A percentile compares a stretch with the other conserved stretches of the same genome.
Conservation (phyloP, 2,329 filamentous ascomycete genomes). For the Fusarium sp. region DNA sequence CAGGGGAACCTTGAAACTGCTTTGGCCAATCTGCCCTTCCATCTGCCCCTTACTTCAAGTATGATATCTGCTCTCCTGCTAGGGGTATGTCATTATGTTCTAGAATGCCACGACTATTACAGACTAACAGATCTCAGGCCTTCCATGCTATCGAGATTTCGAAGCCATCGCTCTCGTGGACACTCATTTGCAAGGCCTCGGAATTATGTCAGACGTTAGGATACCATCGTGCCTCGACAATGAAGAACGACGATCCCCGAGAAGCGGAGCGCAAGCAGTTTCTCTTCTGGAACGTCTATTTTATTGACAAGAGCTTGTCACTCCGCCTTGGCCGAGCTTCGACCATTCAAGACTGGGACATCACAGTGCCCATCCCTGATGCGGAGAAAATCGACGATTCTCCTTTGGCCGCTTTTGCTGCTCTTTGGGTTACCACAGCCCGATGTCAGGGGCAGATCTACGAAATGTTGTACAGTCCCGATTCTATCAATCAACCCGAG, state of each 20-base stretch:
- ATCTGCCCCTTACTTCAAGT: constrained; percentile 46
- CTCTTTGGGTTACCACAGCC: constrained; percentile 63
- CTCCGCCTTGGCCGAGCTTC: constrained; percentile 66
- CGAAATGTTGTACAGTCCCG: constrained; percentile 63
- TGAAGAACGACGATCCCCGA: constrained; percentile 35
- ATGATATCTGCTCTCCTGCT: constrained; percentile 43
- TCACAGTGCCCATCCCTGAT: constrained; percentile 55
- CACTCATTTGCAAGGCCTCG: constrained; percentile 46
- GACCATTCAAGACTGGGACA: constrained; percentile 68
- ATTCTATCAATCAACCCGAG: constrained; percentile 51
- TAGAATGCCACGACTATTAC: no score
- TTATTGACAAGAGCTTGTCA: constrained; percentile 66
- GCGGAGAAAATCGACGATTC: constrained; percentile 45
- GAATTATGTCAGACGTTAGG: constrained; percentile 48
- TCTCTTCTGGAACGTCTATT: constrained; percentile 70
- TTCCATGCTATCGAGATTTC: constrained; percentile 49
- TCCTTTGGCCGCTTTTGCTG: constrained; percentile 51
- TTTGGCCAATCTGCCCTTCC: constrained; percentile 46
- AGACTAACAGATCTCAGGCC: constrained; percentile 35
- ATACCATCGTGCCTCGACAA: constrained; percentile 44
- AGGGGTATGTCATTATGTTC: constrained; percentile 23
- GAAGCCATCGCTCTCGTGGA: constrained; percentile 49
- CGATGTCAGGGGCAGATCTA: constrained; percentile 68
- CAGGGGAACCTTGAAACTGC: constrained; percentile 48
- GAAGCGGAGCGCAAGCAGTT: constrained; percentile 42